Conservation (phyloP, 1,139 yeast genomes). For the Saccharomyces pastorianus region DNA sequence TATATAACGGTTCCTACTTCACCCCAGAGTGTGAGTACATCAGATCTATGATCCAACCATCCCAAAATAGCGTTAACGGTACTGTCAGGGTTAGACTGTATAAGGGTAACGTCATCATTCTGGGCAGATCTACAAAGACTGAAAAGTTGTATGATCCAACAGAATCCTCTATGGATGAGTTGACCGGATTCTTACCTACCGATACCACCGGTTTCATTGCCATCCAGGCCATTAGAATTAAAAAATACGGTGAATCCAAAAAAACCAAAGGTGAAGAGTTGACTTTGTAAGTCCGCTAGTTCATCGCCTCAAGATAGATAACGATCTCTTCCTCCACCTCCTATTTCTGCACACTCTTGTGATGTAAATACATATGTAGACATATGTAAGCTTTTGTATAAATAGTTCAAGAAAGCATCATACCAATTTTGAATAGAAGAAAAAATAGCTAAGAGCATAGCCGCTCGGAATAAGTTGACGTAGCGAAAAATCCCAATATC, state of each 20-base stretch:
- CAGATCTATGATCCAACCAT: constrained; percentile 86
- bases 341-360: neutral
- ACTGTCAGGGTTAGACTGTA: constrained; percentile 87
- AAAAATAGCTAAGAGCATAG: neutral
- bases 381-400: neutral
- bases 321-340: neutral
- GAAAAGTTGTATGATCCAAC: constrained; percentile 96
- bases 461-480: neutral
- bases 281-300: constrained; percentile 25
- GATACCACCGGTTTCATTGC: constrained; percentile 97
- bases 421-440: neutral
- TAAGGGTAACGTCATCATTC: constrained; percentile 76
- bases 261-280: constrained; percentile 52
- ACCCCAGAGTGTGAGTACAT: constrained; percentile 97
- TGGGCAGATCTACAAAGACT: constrained; percentile 92
- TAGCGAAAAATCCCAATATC: neutral
- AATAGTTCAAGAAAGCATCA: neutral
- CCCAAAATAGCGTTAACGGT: constrained; percentile 93
- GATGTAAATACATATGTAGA: neutral
- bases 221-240: constrained; percentile 94
- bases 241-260: constrained; percentile 94
- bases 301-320: neutral
- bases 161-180: constrained; percentile 97
- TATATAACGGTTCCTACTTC: constrained; percentile 96
- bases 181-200: constrained; percentile 94